Base-by-base conservation (phyloP, 2,329 filamentous ascomycete genomes). In the Calonectria montana region DNA sequence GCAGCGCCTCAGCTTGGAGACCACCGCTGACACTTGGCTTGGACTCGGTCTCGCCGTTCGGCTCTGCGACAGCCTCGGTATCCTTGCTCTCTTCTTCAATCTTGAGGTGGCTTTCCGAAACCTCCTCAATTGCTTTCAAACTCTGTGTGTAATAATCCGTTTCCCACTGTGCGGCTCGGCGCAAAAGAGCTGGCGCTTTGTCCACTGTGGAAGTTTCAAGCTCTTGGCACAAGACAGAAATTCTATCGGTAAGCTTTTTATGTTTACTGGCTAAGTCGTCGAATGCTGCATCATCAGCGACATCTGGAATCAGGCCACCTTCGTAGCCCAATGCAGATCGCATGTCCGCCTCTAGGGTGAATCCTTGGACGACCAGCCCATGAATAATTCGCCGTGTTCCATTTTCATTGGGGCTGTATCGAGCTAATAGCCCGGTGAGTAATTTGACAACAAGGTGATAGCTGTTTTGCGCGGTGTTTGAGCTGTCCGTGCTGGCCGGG, bases 401-500 rank as follows among this genome's bases (percentile, higher is more conserved):
- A 37, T 59, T 59, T 23, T 39, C 53, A 25, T 59, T 37, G 3
- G 53, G 53, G 3, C 31, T 59, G 23, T 59, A 59, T 25, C 53
- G 53, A 59, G 53, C 53, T 18, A 59, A 15, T 21, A 59, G 21
- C 2, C 53, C 53, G 2, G 53, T 59, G 53, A 59, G 53, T 6
- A 59, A 15, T 23, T 59, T 59, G 21, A 59, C 13, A 29, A 64
- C 39, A 18, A 64, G 41, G 39, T 45, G 41, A 18, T 35, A 64
- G 21, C 61, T 64, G n/a, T 45, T 47, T 31, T 64, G 61, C 25
- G 61, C 61, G 16, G 61, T 47, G 25, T 47, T 64, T 25, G 41
- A 45, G 41, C 43, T 64, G 53, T 35, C 31, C 3, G 53, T 59
- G 53, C 53, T 59, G 21, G 53, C 31, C 13, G 61, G 61, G n/a